These are phyloP conservation scores for Datisca glomerata DNA, from an alignment of 306 rosid species.

Conservation along the genomic window DNA sequence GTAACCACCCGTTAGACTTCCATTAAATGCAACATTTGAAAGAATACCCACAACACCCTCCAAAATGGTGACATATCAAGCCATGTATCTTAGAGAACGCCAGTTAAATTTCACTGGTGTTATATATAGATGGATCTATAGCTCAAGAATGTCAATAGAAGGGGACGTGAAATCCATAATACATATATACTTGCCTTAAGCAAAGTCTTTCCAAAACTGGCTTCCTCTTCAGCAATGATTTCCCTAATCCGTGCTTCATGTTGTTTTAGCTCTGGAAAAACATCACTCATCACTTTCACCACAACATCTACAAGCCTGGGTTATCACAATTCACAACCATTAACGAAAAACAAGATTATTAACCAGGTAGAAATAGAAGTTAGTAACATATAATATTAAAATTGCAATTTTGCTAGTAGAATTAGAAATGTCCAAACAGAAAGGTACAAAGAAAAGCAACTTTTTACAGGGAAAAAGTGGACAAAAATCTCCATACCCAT, in stretches of 20 bases:
- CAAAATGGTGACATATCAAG: too few relatives aligned
- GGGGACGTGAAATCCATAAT: too few relatives aligned
- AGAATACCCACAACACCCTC: too few relatives aligned
- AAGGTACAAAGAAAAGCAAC: neutral
- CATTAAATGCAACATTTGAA: neutral
- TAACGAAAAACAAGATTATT: slow-evolving; percentile 1
- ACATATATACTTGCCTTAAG: slow-evolving; percentile 60
- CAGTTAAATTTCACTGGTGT: too few relatives aligned
- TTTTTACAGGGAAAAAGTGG: neutral
- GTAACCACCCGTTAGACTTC: slow-evolving; percentile 7
- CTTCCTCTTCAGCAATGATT: slow-evolving; percentile 82
- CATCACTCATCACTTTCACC: slow-evolving; percentile 58
- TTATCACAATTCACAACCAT: slow-evolving; percentile 4
- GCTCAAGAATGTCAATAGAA: too few relatives aligned
- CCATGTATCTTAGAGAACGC: too few relatives aligned
- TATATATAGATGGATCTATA: too few relatives aligned
- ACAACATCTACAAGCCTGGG: slow-evolving; percentile 67
- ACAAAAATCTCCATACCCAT: slow-evolving; percentile 50
- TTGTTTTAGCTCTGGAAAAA: slow-evolving; percentile 74
- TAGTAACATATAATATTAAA: too few relatives aligned
- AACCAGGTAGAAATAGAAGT: too few relatives aligned
- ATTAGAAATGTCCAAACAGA: too few relatives aligned
- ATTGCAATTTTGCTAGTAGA: too few relatives aligned
- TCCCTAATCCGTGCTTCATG: slow-evolving; percentile 53
- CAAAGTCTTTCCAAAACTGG: slow-evolving; percentile 89